Evolutionary conservation across 108 stramenopile genomes (phyloP), one percentile per base, ranked within the genome.

Genomic region (Stephanodiscus minutulus): DNA sequence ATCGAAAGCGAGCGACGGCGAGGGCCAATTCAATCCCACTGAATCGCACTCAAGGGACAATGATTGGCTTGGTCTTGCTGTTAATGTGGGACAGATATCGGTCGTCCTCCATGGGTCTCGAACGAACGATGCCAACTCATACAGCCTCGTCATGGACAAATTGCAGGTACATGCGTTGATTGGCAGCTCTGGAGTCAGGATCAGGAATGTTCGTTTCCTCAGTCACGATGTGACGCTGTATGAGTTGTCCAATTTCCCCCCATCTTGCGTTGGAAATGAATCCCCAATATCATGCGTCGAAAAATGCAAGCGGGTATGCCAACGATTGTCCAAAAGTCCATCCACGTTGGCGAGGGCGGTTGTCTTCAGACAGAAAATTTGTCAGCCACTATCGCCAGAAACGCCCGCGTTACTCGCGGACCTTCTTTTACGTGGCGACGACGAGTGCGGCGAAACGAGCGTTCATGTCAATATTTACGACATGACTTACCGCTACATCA

Each of bases 381-480:
- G 76, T 36, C 66, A 77, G 12, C 78, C 90, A 10, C 78, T 94
- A n/a, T 91, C 90, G 6, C 87, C 82, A 29, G 77, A 84, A 10
- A 87, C 77, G n/a, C 93, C 93, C 10, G 77, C 84, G 2, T 36
- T 94, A 50, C 36, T 87, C 4, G 22, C 91, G 47, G 92, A 94
- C 65, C 24, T 87, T 0, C 48, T 87, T 33, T 50, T 73, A 57
- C 59, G 69, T 0, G 64, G 76, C 5, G 52, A 73, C 1, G 55
- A 60, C 17, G 61, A 66, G 36, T 74, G 29, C 58, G n/a, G 31
- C 21, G 82, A 77, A 46, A 53, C 64, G 31, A 68, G 67, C 50
- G 43, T 94, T 58, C 74, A 91, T 63, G 37, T 88, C 17, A 70
- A 74, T 22, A 27, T 91, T 10, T 94, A 94, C 41, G 86, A 91